Evolutionary conservation across 805 yeast species (phyloP).

Genomic region (Metschnikowia shivogae): DNA sequence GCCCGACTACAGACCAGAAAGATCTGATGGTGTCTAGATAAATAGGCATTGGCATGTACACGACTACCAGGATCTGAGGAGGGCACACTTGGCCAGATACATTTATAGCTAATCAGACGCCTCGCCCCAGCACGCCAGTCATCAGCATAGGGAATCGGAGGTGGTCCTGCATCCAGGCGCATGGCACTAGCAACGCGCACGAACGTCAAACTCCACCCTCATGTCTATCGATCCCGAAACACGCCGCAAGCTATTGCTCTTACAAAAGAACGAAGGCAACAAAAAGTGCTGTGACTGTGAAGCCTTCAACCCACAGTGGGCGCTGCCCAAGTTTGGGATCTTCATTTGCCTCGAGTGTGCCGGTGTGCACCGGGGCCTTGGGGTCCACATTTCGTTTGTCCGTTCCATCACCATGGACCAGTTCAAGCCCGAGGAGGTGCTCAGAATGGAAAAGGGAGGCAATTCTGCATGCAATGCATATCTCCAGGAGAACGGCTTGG

Average conservation of each 20-base stretch:
- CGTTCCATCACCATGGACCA: conserved; percentile 98
- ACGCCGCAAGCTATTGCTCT: conserved; percentile 66
- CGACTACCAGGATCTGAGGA: no score
- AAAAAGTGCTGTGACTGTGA: conserved; percentile 90
- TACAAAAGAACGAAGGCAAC: conserved; percentile 80
- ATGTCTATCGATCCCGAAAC: conserved; percentile 92
- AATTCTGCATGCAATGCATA: conserved; percentile 70
- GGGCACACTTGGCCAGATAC: no score
- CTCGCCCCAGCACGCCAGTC: no score
- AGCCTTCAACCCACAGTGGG: conserved; percentile 99
- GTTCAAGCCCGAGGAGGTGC: conserved; percentile 87
- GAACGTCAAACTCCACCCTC: not conserved
- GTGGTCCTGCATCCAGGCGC: not conserved
- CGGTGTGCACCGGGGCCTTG: conserved; percentile 91
- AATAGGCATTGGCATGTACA: no score
- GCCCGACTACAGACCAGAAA: not conserved
- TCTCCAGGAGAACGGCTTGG: conserved; percentile 69
- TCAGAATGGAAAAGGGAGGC: conserved; percentile 93
- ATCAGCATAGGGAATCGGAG: no score
- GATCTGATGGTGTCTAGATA: no score
- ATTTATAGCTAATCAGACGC: no score
- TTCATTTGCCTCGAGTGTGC: conserved; percentile 98
- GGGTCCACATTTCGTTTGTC: conserved; percentile 95
- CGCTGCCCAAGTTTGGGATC: conserved; percentile 96
- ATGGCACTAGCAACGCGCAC: not conserved